These are phyloP conservation scores for Ulota crispa DNA, from an alignment of 225 moss, liverwort and hornwort species.

Conservation along the genomic window DNA sequence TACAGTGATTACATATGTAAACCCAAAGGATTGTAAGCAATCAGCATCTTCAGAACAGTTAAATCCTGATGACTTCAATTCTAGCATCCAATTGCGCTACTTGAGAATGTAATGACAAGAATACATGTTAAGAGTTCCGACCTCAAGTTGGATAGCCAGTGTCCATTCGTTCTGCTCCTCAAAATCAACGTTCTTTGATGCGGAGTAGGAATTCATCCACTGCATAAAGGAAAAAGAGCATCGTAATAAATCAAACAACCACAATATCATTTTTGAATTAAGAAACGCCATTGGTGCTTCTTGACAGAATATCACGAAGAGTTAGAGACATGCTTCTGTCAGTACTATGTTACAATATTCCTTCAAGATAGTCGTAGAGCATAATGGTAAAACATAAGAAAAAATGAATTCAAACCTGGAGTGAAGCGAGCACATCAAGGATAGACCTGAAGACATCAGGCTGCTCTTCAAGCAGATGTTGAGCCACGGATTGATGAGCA, in stretches of 20 bases:
- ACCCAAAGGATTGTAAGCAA: background rate
- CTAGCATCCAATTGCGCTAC: background rate
- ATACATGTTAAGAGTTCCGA: slow-evolving; percentile 11
- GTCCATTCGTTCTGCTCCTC: slow-evolving; percentile 65
- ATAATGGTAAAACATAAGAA: slow-evolving; percentile 2
- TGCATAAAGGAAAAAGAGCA: slow-evolving; percentile 21
- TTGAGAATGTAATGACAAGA: slow-evolving; percentile 14
- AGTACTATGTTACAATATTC: background rate
- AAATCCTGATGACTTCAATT: background rate
- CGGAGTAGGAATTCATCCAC: slow-evolving; percentile 62
- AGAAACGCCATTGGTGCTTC: background rate
- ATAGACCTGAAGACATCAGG: slow-evolving; percentile 62
- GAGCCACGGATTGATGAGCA: slow-evolving; percentile 62
- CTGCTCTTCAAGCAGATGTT: slow-evolving; percentile 67
- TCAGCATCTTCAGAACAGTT: slow-evolving; percentile 7
- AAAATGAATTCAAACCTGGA: slow-evolving; percentile 62
- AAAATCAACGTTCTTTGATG: slow-evolving; percentile 54
- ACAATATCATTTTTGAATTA: background rate
- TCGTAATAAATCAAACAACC: background rate
- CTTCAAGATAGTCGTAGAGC: background rate
- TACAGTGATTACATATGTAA: background rate
- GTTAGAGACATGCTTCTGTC: background rate
- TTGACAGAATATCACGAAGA: slow-evolving; percentile 1
- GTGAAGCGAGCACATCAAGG: slow-evolving; percentile 49
- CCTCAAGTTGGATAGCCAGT: slow-evolving; percentile 68